phyloP scores from a whole-genome alignment of 2,329 filamentous ascomycete species.

The Neofusicoccum laricinum region DNA sequence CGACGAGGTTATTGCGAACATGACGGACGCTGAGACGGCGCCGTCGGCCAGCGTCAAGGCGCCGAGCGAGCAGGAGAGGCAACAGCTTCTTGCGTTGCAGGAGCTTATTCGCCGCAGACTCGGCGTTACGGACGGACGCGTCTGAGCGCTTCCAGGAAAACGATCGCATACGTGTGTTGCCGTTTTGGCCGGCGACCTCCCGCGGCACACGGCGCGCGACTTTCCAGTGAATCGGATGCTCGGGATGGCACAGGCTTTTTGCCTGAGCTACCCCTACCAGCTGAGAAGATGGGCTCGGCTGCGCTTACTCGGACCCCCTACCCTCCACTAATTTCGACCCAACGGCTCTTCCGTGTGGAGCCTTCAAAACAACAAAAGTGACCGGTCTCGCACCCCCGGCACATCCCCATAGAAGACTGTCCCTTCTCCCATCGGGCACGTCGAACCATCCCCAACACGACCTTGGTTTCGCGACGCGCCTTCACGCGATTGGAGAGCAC shows the following conservation, averaged over 20 bases:
- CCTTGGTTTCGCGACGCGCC: not conserved
- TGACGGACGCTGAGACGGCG: constrained; percentile 6
- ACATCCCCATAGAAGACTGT: constrained; percentile 3
- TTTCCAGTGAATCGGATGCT: constrained; percentile 2
- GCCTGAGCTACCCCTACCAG: not conserved
- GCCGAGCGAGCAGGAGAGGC: constrained; percentile 15
- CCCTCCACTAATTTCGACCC: constrained; percentile 6
- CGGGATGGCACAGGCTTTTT: constrained; percentile 7
- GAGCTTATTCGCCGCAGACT: constrained; percentile 17
- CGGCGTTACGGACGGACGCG: constrained; percentile 9
- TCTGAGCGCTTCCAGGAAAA: constrained; percentile 3
- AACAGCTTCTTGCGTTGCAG: constrained; percentile 15
- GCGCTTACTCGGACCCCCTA: constrained; percentile 1
- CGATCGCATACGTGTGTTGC: constrained; percentile 2
- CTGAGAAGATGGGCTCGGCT: constrained; percentile 5
- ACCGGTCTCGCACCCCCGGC: not conserved
- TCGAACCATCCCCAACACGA: not conserved
- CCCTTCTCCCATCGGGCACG: not conserved
- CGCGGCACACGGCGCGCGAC: constrained; percentile 1
- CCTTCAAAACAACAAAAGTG: not conserved
- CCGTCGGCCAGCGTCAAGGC: not conserved
- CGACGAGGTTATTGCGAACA: constrained; percentile 27
- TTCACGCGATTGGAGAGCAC: not conserved
- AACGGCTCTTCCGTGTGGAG: not conserved
- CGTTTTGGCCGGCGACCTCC: not conserved